Base-by-base conservation (phyloP, 345 rosid genomes). In the Camelina hispida region DNA sequence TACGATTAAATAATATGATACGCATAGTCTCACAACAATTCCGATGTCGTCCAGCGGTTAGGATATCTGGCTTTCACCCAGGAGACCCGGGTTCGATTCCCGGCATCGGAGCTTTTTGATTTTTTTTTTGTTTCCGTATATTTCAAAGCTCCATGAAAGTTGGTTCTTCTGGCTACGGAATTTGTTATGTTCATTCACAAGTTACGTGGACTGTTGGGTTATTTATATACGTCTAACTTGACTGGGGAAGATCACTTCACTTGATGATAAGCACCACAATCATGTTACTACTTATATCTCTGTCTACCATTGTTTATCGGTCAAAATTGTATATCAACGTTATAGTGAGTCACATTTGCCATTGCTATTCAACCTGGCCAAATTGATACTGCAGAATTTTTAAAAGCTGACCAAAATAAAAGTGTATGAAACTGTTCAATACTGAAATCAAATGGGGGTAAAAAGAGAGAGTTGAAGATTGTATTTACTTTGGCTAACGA, bases 51-150 rank as follows among this genome's bases (percentile, higher is more conserved):
- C 96, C 92, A 93, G 89, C 87, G 98, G 97, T 85, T 83, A 93
- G 97, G 93, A 89, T 91, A 47, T 84, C 91, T 89, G 96, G 93
- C 93, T 93, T 91, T 91, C 93, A 89, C 93, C 97, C 96, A 89
- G 92, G 93, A 81, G 91, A 88, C 96, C 93, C 93, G 91, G 93
- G 97, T 87, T 93, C 92, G 85, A 89, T 93, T 85, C 91, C 96
- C 91, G 96, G 92, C 93, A 88, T 76, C 82, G 91, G 95, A 88
- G 89, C 13, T 32, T 71, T 72, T 28, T 25, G 25, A 2, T 23
- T 23, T 23, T 2, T 25, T 25, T 23, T 25, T 25, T 3, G 4
- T 10, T 20, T 4, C 5, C 13, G 5, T 46, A 28, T 13, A 13
- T 12, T 55, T 28, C 4, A 15, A 60, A 37, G n/a, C 2, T 6